Evolutionary conservation across 2,329 filamentous ascomycete species (phyloP).

Genomic region (Xylariaceae sp.): DNA sequence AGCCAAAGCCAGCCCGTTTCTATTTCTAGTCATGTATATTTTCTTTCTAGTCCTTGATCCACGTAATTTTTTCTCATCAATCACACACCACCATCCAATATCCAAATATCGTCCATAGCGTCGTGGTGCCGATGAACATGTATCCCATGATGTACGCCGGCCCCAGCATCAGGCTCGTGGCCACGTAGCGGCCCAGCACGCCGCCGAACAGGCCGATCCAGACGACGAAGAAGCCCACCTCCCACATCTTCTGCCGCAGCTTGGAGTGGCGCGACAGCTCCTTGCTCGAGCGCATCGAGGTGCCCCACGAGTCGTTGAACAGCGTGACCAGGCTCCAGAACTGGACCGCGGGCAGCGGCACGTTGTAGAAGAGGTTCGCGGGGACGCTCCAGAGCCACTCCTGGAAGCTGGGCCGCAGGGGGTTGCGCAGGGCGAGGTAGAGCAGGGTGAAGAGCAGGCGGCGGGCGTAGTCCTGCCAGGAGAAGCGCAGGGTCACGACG

Average conservation of each 20-base stretch:
- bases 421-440: slow-evolving; percentile 27
- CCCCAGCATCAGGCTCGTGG: neutral
- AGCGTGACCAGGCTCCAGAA: slow-evolving; percentile 30
- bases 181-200: neutral
- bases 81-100: slow-evolving; percentile 4
- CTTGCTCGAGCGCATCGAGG: slow-evolving; percentile 26
- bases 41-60: neutral
- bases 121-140: slow-evolving; percentile 2
- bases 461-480: slow-evolving; percentile 23
- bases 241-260: slow-evolving; percentile 1
- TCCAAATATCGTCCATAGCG: slow-evolving; percentile 1
- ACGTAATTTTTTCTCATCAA: neutral
- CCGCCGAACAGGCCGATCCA: slow-evolving; percentile 2
- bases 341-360: slow-evolving; percentile 31
- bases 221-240: slow-evolving; percentile 3
- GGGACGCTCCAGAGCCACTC: slow-evolving; percentile 21
- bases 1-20: neutral
- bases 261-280: slow-evolving; percentile 12
- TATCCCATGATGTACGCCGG: slow-evolving; percentile 1
- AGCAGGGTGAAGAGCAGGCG: slow-evolving; percentile 23
- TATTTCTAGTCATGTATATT: neutral
- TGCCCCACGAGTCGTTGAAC: slow-evolving; percentile 31
- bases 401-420: slow-evolving; percentile 15
- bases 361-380: slow-evolving; percentile 28
- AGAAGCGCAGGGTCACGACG: slow-evolving; percentile 19